phyloP scores from a whole-genome alignment of 495 filamentous ascomycete genomes.

The Penicillium verhagenii region DNA sequence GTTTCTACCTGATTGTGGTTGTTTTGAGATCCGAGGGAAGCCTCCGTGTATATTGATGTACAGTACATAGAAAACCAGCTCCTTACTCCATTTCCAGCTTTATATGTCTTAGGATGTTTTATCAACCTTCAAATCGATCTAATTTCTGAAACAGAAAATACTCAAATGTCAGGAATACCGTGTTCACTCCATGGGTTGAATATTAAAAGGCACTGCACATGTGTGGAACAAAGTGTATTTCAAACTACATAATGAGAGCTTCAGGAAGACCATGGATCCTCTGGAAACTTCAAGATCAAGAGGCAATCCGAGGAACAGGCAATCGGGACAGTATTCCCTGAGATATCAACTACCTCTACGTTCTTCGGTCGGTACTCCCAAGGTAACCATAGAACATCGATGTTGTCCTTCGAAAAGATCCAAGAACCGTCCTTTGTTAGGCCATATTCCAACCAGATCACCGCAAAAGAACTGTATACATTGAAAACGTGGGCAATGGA shows the following conservation, averaged over 20 bases:
- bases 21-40: slow-evolving; percentile 1
- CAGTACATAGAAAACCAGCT: slow-evolving; percentile 34
- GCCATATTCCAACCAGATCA: neutral
- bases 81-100: slow-evolving; percentile 10
- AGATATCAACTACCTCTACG: neutral
- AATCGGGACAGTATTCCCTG: neutral
- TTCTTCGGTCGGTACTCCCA: neutral
- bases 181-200: too few relatives aligned
- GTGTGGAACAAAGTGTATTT: too few relatives aligned
- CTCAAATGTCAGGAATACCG: too few relatives aligned
- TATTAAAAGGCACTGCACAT: too few relatives aligned
- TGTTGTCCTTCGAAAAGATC: neutral
- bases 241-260: too few relatives aligned
- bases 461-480: too few relatives aligned
- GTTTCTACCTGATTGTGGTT: slow-evolving; percentile 15
- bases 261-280: neutral
- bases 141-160: too few relatives aligned
- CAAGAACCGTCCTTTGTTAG: neutral
- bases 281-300: neutral
- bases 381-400: neutral
- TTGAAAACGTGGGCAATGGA: too few relatives aligned
- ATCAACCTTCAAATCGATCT: too few relatives aligned
- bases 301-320: neutral
- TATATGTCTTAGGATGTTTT: too few relatives aligned
- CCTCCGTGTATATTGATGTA: slow-evolving; percentile 32